A percentile compares a stretch with the other conserved stretches of the same genome.
Conservation (phyloP, 148 eudicot genomes). For the Vaccinium darrowii region DNA sequence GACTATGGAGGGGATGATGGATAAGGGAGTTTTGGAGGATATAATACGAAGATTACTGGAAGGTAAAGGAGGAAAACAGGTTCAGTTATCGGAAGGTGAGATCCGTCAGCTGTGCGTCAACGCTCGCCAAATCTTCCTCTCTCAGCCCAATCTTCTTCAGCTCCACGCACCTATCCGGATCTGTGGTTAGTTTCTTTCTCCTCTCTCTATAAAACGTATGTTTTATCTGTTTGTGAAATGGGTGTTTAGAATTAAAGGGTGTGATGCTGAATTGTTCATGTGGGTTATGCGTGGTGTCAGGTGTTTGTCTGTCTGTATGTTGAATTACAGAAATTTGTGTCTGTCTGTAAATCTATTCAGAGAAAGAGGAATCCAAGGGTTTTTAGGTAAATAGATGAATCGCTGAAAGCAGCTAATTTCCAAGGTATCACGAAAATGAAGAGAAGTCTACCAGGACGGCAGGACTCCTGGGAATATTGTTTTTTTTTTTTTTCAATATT, state of each 20-base stretch:
- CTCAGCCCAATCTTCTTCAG: conserved; percentile 60
- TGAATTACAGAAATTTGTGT: neutral
- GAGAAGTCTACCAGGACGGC: neutral
- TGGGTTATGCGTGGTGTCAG: neutral
- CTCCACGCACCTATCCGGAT: conserved; percentile 61
- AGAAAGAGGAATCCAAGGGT: neutral
- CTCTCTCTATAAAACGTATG: neutral
- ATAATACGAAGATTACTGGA: conserved; percentile 62
- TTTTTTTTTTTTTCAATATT: neutral
- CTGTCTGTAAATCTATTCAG: neutral
- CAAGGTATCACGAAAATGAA: neutral
- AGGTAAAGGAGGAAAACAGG: conserved; percentile 65
- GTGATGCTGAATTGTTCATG: neutral
- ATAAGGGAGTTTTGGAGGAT: conserved; percentile 51
- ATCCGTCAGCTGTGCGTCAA: conserved; percentile 76
- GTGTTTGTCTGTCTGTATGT: neutral
- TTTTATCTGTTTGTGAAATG: neutral
- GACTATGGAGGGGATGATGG: conserved; percentile 85
- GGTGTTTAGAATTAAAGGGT: neutral
- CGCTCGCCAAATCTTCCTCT: conserved; percentile 65
- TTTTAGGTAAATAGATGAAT: neutral
- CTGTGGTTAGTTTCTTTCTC: conserved; percentile 42
- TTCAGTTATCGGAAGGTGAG: conserved; percentile 63
- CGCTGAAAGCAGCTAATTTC: neutral
- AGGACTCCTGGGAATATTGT: neutral